A percentile compares a stretch with the other conserved stretches of the same genome.
Conservation (phyloP, 805 yeast genomes). For the Wickerhamiella parazyma region DNA sequence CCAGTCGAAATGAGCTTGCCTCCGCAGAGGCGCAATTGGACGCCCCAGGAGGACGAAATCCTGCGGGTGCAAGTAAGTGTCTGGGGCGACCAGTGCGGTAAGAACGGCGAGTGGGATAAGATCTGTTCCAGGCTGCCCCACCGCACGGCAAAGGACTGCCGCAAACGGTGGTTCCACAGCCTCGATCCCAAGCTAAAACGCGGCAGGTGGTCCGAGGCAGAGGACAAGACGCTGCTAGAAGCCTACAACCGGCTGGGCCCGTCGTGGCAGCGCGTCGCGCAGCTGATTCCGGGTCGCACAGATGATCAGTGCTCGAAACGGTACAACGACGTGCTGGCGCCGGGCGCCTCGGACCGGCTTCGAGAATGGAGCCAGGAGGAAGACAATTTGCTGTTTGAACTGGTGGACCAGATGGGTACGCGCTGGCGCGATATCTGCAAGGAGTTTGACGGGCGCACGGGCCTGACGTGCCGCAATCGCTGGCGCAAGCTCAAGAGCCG, state of each 20-base stretch:
- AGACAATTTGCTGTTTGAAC: slow-evolving; percentile 52
- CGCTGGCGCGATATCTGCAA: slow-evolving; percentile 74
- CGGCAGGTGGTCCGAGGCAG: slow-evolving; percentile 78
- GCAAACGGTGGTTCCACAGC: slow-evolving; percentile 78
- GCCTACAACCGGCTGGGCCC: slow-evolving; percentile 63
- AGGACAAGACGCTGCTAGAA: slow-evolving; percentile 50
- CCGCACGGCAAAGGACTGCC: slow-evolving; percentile 67
- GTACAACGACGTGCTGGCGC: slow-evolving; percentile 77
- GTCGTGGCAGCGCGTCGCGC: slow-evolving; percentile 73
- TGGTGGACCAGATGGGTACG: slow-evolving; percentile 63
- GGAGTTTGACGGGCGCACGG: slow-evolving; percentile 66
- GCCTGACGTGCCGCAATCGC: slow-evolving; percentile 79
- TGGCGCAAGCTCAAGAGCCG: slow-evolving; percentile 65
- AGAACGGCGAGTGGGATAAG: slow-evolving; percentile 32
- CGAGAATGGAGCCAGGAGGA: slow-evolving; percentile 71
- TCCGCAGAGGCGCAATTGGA: slow-evolving; percentile 36
- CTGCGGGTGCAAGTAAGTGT: slow-evolving; percentile 31
- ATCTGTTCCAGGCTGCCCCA: slow-evolving; percentile 25
- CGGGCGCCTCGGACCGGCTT: slow-evolving; percentile 59
- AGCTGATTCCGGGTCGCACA: slow-evolving; percentile 67
- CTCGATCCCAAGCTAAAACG: slow-evolving; percentile 68
- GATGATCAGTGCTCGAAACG: slow-evolving; percentile 93
- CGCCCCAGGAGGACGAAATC: slow-evolving; percentile 54
- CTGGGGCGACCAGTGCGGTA: slow-evolving; percentile 35
- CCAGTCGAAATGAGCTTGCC: not conserved